phyloP scores from a whole-genome alignment of 345 rosid genomes.

The Linum usitatissimum region DNA sequence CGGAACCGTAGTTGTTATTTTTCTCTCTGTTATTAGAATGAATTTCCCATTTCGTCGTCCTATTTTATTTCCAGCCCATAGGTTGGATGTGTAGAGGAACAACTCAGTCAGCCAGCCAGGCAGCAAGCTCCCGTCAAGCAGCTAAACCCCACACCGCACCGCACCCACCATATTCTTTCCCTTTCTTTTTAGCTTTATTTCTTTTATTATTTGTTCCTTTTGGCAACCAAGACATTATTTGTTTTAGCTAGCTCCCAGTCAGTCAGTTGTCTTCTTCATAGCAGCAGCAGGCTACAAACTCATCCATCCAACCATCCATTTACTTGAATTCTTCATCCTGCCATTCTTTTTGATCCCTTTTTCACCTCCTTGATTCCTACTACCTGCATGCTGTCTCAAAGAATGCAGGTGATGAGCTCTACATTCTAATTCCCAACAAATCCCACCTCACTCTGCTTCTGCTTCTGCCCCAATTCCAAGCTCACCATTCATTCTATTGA shows the following conservation, averaged over 20 bases:
- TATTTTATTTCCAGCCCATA: background rate
- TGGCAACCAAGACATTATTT: too few relatives aligned
- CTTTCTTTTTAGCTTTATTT: background rate
- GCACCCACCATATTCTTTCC: background rate
- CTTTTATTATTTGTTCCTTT: too few relatives aligned
- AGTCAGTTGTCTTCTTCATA: background rate
- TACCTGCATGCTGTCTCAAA: background rate
- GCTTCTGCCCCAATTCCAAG: background rate
- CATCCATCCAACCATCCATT: too few relatives aligned
- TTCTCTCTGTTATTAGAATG: too few relatives aligned
- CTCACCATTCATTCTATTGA: background rate
- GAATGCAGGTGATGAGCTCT: background rate
- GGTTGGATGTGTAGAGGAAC: background rate
- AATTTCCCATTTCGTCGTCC: too few relatives aligned
- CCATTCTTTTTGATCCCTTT: too few relatives aligned
- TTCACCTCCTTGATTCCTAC: background rate
- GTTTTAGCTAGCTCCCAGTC: background rate
- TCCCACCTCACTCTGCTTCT: background rate
- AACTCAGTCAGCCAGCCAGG: background rate
- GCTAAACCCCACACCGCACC: background rate
- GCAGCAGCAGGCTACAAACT: too few relatives aligned
- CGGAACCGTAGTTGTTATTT: too few relatives aligned
- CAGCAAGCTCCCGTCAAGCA: background rate
- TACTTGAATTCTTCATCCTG: too few relatives aligned
- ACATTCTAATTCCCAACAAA: background rate